Percentiles rank a stretch among this genome's conserved stretches.
phyloP scores from a whole-genome alignment of 2,329 filamentous ascomycete genomes.

The Blastomyces gilchristii region DNA sequence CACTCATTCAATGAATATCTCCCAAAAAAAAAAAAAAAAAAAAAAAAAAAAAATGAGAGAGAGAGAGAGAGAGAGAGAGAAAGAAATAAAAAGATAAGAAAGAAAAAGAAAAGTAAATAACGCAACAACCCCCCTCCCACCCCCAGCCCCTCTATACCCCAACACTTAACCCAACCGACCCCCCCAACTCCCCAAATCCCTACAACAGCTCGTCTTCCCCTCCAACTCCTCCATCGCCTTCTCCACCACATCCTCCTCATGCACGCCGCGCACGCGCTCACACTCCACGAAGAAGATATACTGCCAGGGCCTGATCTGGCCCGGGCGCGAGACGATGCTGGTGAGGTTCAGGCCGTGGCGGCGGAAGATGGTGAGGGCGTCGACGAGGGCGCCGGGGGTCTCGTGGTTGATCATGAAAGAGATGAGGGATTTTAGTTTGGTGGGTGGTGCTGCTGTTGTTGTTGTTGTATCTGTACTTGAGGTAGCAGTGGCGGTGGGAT shows the following conservation, averaged over 20 bases:
- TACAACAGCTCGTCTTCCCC: conserved; percentile 31
- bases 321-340: conserved; percentile 79
- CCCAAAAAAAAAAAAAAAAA: too few relatives aligned
- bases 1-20: not conserved
- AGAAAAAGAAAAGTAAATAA: too few relatives aligned
- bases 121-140: too few relatives aligned
- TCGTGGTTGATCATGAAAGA: conserved; percentile 74
- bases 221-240: conserved; percentile 29
- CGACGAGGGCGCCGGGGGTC: conserved; percentile 69
- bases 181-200: conserved; percentile 34
- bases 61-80: too few relatives aligned
- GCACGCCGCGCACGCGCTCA: conserved; percentile 41
- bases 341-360: conserved; percentile 67
- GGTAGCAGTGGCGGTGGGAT: not conserved
- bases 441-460: not conserved
- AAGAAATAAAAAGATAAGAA: too few relatives aligned
- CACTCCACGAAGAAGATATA: conserved; percentile 96
- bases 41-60: too few relatives aligned
- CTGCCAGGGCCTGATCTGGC: conserved; percentile 64
- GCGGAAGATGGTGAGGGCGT: conserved; percentile 70
- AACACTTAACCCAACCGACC: conserved; percentile 23
- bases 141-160: too few relatives aligned
- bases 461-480: conserved; percentile 2
- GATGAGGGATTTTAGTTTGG: conserved; percentile 57
- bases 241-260: conserved; percentile 25